A percentile compares a stretch with the other conserved stretches of the same genome.
Conservation (phyloP, 148 eudicot genomes). For the Linanthus parryae region DNA sequence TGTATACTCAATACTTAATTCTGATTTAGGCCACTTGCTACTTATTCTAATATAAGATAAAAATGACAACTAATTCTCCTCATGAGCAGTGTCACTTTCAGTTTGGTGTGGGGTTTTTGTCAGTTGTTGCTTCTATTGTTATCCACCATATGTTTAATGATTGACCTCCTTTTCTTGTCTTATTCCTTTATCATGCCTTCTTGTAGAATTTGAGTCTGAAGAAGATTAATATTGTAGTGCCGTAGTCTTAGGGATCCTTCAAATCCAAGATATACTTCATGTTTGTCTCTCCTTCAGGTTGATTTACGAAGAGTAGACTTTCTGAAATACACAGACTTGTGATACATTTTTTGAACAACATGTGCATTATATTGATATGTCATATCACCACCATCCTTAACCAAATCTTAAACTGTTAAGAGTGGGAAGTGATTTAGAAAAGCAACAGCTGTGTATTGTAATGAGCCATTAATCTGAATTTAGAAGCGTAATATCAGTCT, state of each 20-base stretch:
- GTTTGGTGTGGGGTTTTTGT: not conserved
- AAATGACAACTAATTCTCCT: conserved; percentile 11
- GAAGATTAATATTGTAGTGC: not conserved
- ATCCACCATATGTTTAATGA: conserved; percentile 1
- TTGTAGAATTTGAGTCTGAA: not conserved
- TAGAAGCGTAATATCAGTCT: too few relatives aligned
- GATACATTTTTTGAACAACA: too few relatives aligned
- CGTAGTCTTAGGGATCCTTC: not conserved
- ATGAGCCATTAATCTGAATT: too few relatives aligned
- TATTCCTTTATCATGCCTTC: not conserved
- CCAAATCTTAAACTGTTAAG: too few relatives aligned
- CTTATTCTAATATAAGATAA: not conserved
- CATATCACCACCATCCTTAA: too few relatives aligned
- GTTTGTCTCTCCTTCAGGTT: too few relatives aligned
- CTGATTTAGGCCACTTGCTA: not conserved
- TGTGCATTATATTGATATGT: too few relatives aligned
- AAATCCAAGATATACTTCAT: too few relatives aligned
- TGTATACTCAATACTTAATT: not conserved
- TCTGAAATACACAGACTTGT: too few relatives aligned
- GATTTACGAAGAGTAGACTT: too few relatives aligned
- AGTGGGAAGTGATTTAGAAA: too few relatives aligned
- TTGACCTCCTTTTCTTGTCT: not conserved
- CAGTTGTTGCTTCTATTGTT: not conserved
- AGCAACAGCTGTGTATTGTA: too few relatives aligned
- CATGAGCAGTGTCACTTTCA: not conserved